Evolutionary conservation across 2,329 filamentous ascomycete genomes (phyloP).

Genomic region (Colletotrichum kahawae): DNA sequence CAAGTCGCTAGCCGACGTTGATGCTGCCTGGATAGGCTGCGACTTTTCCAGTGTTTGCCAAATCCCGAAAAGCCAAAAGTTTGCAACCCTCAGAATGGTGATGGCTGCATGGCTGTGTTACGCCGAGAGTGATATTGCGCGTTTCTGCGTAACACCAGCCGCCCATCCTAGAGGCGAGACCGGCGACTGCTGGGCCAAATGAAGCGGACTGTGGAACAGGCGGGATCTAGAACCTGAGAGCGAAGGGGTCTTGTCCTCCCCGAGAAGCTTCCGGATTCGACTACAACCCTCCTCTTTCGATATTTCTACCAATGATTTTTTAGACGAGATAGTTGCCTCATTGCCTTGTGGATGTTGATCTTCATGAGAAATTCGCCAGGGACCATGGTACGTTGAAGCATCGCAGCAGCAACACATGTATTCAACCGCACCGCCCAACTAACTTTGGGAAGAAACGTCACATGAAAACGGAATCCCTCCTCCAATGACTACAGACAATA

Average conservation of each 20-base stretch:
- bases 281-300: not conserved
- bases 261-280: not conserved
- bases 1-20: not conserved
- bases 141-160: not conserved
- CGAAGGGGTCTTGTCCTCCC: not conserved
- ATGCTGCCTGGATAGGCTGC: not conserved
- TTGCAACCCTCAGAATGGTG: not conserved
- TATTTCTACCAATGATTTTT: too few species aligned
- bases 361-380: rapidly evolving
- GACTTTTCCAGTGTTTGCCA: not conserved
- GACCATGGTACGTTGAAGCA: not conserved
- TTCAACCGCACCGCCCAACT: not conserved
- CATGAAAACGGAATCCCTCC: not conserved
- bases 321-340: not conserved
- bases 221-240: not conserved
- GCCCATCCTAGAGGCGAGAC: not conserved
- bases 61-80: not conserved
- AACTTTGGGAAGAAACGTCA: not conserved
- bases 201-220: not conserved
- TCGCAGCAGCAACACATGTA: not conserved
- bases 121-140: not conserved
- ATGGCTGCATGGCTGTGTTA: not conserved
- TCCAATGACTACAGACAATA: not conserved
- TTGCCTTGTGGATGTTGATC: not conserved
- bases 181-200: not conserved